Percentiles rank a stretch among this genome's conserved stretches.
phyloP scores from a whole-genome alignment of 2,329 filamentous ascomycete species.

The Fusarium coffeatum region DNA sequence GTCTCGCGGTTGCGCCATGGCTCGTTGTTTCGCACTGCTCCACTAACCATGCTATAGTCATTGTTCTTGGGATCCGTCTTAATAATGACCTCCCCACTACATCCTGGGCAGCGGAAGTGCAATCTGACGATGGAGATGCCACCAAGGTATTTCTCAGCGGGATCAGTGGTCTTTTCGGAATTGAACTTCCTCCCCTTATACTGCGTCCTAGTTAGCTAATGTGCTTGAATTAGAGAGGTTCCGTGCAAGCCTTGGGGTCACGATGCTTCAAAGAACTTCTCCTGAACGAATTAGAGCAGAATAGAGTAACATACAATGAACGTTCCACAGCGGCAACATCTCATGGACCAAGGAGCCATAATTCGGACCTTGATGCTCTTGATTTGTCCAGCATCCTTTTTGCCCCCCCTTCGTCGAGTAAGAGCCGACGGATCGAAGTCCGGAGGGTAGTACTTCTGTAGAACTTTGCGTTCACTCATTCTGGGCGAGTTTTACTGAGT shows the following conservation, averaged over 20 bases:
- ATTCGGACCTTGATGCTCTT: slow-evolving; percentile 81
- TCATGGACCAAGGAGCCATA: background rate
- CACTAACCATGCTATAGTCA: too few relatives aligned
- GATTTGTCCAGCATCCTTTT: slow-evolving; percentile 78
- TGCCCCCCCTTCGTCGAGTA: slow-evolving; percentile 73
- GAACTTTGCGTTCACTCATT: slow-evolving; percentile 90
- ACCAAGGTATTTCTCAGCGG: slow-evolving; percentile 86
- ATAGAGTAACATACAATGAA: slow-evolving; percentile 72
- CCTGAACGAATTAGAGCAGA: too few relatives aligned
- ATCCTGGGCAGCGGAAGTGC: slow-evolving; percentile 74
- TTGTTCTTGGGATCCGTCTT: slow-evolving; percentile 87
- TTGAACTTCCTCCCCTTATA: slow-evolving; percentile 87
- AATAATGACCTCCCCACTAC: slow-evolving; percentile 54
- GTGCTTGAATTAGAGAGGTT: too few relatives aligned
- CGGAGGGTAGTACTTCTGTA: slow-evolving; percentile 73
- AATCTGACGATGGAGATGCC: slow-evolving; percentile 56
- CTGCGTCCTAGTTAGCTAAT: background rate
- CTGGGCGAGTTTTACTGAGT: slow-evolving; percentile 42
- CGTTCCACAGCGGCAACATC: too few relatives aligned
- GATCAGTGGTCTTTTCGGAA: slow-evolving; percentile 74
- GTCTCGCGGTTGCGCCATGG: slow-evolving; percentile 78
- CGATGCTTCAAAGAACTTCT: too few relatives aligned
- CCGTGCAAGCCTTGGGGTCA: too few relatives aligned
- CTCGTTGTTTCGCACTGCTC: slow-evolving; percentile 93
- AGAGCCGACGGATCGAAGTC: slow-evolving; percentile 93